Conservation (phyloP, 2,329 filamentous ascomycete genomes). For the Metarhizium rileyi region DNA sequence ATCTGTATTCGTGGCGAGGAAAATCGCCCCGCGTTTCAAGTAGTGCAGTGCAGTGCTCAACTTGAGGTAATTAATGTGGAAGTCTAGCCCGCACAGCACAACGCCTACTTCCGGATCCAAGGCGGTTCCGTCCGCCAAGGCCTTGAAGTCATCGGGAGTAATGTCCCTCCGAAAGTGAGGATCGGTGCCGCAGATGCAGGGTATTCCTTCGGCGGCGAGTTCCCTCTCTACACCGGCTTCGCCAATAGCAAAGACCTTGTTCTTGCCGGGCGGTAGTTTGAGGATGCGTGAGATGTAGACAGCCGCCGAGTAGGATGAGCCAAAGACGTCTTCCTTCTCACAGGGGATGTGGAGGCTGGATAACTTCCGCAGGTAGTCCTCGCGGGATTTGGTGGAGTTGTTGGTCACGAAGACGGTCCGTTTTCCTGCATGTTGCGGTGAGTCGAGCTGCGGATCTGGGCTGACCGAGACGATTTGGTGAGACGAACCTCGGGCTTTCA, state of each 20-base stretch:
- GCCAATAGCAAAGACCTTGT: constrained; percentile 90
- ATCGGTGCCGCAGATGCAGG: constrained; percentile 82
- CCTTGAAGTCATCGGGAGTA: constrained; percentile 67
- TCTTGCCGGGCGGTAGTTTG: constrained; percentile 64
- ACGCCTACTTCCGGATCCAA: constrained; percentile 84
- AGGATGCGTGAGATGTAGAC: constrained; percentile 95
- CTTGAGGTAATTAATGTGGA: constrained; percentile 94
- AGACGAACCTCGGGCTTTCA: constrained; percentile 64
- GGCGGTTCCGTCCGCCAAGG: constrained; percentile 62
- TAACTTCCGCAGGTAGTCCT: constrained; percentile 89
- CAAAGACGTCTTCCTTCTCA: constrained; percentile 84
- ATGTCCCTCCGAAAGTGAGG: constrained; percentile 68
- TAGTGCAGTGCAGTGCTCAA: constrained; percentile 79
- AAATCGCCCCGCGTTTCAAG: constrained; percentile 68
- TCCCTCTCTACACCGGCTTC: constrained; percentile 89
- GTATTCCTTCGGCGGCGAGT: constrained; percentile 66
- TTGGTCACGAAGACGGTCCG: constrained; percentile 94
- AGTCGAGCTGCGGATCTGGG: not conserved
- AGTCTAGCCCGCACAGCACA: constrained; percentile 85
- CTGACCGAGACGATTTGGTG: not conserved
- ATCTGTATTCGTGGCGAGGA: constrained; percentile 89
- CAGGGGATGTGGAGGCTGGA: constrained; percentile 69
- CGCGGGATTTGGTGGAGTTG: constrained; percentile 93
- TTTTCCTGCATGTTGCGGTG: constrained; percentile 56
- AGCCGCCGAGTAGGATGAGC: constrained; percentile 86